phyloP scores from a whole-genome alignment of 805 yeast genomes.

The Sporopachydermia quercuum region DNA sequence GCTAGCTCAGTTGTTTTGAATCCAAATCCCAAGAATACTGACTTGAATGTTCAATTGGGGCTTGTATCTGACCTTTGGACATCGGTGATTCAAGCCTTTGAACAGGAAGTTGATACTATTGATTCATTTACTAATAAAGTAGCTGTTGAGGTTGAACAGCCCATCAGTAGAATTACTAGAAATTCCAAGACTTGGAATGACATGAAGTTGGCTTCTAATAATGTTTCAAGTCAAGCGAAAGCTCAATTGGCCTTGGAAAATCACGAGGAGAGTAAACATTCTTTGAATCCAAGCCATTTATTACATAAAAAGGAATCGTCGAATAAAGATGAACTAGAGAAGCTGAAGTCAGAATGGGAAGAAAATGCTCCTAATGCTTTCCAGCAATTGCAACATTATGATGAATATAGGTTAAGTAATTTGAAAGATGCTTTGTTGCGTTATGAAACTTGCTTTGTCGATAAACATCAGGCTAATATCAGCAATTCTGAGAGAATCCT shows the following conservation, averaged over 20 bases:
- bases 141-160: slow-evolving; percentile 21
- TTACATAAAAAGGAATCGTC: neutral
- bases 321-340: slow-evolving; percentile 23
- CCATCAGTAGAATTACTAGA: slow-evolving; percentile 14
- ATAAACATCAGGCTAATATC: slow-evolving; percentile 30
- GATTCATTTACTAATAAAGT: slow-evolving; percentile 20
- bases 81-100: neutral
- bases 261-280: slow-evolving; percentile 4
- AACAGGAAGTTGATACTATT: slow-evolving; percentile 17
- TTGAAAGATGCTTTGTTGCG: slow-evolving; percentile 53
- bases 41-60: neutral
- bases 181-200: slow-evolving; percentile 13
- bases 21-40: neutral
- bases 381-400: slow-evolving; percentile 60
- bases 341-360: slow-evolving; percentile 53
- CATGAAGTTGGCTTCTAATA: slow-evolving; percentile 14
- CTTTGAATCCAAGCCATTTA: neutral
- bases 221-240: slow-evolving; percentile 3
- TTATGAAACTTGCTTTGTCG: slow-evolving; percentile 46
- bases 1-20: neutral
- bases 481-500: slow-evolving; percentile 46
- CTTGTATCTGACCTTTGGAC: neutral
- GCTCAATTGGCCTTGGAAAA: slow-evolving; percentile 11
- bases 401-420: slow-evolving; percentile 42
- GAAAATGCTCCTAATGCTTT: slow-evolving; percentile 64